A percentile compares a stretch with the other conserved stretches of the same genome.
phyloP scores from a whole-genome alignment of 108 stramenopile species.

The Aurantiochytrium sp. region DNA sequence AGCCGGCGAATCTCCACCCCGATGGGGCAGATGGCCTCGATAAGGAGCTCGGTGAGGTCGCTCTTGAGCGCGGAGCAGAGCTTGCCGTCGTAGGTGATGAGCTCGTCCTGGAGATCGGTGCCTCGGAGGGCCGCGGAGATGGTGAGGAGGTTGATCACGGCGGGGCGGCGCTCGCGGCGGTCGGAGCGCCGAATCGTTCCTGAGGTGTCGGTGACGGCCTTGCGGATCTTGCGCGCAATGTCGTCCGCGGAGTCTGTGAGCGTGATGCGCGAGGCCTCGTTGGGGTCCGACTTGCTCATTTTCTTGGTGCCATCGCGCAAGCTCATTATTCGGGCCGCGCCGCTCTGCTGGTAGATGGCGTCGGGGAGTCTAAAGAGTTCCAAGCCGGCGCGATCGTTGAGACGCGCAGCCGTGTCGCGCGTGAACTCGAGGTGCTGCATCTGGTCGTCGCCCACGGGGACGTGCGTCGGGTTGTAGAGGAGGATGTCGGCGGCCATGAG shows the following conservation, averaged over 20 bases:
- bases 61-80: constrained; percentile 76
- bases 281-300: constrained; percentile 94
- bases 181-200: constrained; percentile 83
- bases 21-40: constrained; percentile 87
- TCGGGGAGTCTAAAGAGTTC: constrained; percentile 83
- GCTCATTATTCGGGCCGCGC: constrained; percentile 92
- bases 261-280: constrained; percentile 86
- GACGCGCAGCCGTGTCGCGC: constrained; percentile 88
- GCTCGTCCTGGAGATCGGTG: not conserved
- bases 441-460: constrained; percentile 97
- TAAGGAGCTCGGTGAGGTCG: constrained; percentile 80
- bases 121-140: constrained; percentile 78
- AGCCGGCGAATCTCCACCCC: constrained; percentile 80
- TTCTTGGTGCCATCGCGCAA: constrained; percentile 88
- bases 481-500: constrained; percentile 99
- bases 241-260: constrained; percentile 83
- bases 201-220: constrained; percentile 88
- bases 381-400: constrained; percentile 88
- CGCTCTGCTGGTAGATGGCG: constrained; percentile 89
- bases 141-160: constrained; percentile 89
- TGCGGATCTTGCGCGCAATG: constrained; percentile 85
- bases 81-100: not conserved
- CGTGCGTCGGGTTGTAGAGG: constrained; percentile 89
- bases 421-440: constrained; percentile 97
- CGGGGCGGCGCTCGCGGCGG: constrained; percentile 76